These are phyloP conservation scores for Tylopilus sp. DNA, from an alignment of 1,284 basidiomycete genomes.

Conservation along the genomic window DNA sequence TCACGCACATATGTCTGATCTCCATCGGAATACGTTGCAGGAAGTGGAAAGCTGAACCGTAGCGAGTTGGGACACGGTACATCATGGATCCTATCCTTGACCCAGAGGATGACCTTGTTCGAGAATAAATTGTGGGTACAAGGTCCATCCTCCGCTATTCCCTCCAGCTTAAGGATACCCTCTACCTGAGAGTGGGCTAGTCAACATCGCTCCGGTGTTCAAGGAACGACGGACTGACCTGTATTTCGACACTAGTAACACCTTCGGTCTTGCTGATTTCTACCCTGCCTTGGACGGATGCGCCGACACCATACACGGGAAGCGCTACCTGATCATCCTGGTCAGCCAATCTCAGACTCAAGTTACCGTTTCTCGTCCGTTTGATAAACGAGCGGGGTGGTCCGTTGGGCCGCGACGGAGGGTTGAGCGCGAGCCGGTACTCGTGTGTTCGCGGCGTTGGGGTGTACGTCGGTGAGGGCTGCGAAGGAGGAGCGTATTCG, in stretches of 20 bases:
- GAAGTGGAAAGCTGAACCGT: constrained; percentile 53
- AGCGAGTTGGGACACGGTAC: constrained; percentile 49
- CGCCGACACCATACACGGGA: constrained; percentile 56
- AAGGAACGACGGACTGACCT: constrained; percentile 37
- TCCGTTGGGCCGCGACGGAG: constrained; percentile 39
- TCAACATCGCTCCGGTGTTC: constrained; percentile 14
- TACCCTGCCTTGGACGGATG: constrained; percentile 53
- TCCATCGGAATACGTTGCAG: constrained; percentile 53
- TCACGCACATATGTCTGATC: constrained; percentile 54
- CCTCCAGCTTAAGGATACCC: constrained; percentile 54
- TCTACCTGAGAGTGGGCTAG: constrained; percentile 46
- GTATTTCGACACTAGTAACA: constrained; percentile 58
- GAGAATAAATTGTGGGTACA: constrained; percentile 49
- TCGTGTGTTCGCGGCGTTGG: constrained; percentile 48
- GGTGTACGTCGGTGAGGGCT: constrained; percentile 42
- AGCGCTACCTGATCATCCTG: constrained; percentile 48
- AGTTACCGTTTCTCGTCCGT: constrained; percentile 51
- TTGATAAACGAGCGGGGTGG: constrained; percentile 55
- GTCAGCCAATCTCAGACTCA: constrained; percentile 47
- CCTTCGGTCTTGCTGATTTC: constrained; percentile 54
- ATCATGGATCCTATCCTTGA: constrained; percentile 40
- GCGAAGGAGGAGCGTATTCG: constrained; percentile 38
- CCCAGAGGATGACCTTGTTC: constrained; percentile 54
- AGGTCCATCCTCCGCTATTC: constrained; percentile 62
- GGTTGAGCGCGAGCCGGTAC: constrained; percentile 49